A percentile compares a stretch with the other conserved stretches of the same genome.
phyloP scores from a whole-genome alignment of 1,284 basidiomycete genomes.

The Malassezia yamatoensis region DNA sequence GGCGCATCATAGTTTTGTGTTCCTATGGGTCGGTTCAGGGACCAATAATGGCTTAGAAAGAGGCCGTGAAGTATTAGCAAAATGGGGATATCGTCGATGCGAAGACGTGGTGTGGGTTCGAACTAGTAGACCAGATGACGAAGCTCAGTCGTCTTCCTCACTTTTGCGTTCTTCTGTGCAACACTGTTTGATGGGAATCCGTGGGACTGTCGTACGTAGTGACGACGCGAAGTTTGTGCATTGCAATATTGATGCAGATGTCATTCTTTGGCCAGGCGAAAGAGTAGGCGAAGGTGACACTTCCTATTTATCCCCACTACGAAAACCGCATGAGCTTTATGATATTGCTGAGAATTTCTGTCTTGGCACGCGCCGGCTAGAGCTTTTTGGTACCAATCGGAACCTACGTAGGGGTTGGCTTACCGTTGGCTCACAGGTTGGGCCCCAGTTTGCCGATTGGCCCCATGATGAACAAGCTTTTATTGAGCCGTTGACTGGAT shows the following conservation, averaged over 20 bases:
- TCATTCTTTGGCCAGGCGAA: slow-evolving; percentile 87
- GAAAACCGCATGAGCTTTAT: slow-evolving; percentile 89
- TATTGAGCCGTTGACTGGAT: slow-evolving; percentile 22
- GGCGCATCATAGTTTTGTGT: slow-evolving; percentile 71
- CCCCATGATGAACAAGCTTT: slow-evolving; percentile 6
- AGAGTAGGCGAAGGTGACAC: slow-evolving; percentile 36
- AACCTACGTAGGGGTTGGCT: slow-evolving; percentile 82
- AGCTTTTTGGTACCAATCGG: slow-evolving; percentile 70
- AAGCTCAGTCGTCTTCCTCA: slow-evolving; percentile 14
- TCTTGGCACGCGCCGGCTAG: slow-evolving; percentile 78
- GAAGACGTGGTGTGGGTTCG: slow-evolving; percentile 97
- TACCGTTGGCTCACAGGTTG: slow-evolving; percentile 56
- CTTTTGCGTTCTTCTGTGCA: slow-evolving; percentile 48
- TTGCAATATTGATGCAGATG: slow-evolving; percentile 95
- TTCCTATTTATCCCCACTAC: slow-evolving; percentile 49
- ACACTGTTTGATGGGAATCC: slow-evolving; percentile 96
- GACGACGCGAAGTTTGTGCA: slow-evolving; percentile 93
- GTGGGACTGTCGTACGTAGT: slow-evolving; percentile 84
- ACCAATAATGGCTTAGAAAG: slow-evolving; percentile 80
- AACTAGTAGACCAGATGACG: slow-evolving; percentile 56
- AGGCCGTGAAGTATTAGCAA: slow-evolving; percentile 76
- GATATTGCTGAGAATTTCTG: slow-evolving; percentile 95
- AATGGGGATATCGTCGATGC: slow-evolving; percentile 89
- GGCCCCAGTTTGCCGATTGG: slow-evolving; percentile 20
- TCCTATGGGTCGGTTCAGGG: slow-evolving; percentile 90